Evolutionary conservation across 352 stramenopile genomes (phyloP).

Genomic region (Phytophthora syringae): DNA sequence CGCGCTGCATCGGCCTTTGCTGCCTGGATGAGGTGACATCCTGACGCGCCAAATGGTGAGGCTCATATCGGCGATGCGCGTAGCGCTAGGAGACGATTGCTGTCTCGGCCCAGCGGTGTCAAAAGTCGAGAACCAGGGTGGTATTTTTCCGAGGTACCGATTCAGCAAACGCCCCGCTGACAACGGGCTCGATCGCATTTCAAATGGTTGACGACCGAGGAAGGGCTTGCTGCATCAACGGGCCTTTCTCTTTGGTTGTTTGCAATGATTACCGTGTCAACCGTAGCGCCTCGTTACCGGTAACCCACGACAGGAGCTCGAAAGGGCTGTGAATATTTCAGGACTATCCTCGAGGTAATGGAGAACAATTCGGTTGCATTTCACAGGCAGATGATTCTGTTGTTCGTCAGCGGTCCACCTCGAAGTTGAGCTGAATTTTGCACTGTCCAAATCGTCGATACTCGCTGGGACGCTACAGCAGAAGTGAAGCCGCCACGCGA

Average conservation of each 20-base stretch:
- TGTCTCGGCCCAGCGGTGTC: not conserved
- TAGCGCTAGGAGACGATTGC: not conserved
- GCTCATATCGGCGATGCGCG: not conserved
- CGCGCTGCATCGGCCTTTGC: slow-evolving; percentile 9
- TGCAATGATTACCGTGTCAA: slow-evolving; percentile 17
- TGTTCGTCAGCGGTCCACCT: slow-evolving; percentile 11
- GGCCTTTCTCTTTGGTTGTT: slow-evolving; percentile 6
- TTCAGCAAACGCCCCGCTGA: slow-evolving; percentile 7
- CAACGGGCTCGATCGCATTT: not conserved
- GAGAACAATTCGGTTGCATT: not conserved
- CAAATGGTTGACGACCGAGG: slow-evolving; percentile 2
- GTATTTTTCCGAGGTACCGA: not conserved
- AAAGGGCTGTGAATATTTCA: slow-evolving; percentile 14
- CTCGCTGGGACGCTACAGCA: no score
- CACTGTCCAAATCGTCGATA: not conserved
- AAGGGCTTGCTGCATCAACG: not conserved
- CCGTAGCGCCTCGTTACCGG: no score
- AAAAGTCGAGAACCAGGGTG: not conserved
- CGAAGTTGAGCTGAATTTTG: not conserved
- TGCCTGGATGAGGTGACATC: slow-evolving; percentile 22
- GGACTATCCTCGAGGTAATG: not conserved
- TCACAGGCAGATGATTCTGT: not conserved
- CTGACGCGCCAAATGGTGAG: slow-evolving; percentile 30
- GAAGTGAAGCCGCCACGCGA: no score
- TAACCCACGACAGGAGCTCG: slow-evolving; percentile 6